Evolutionary conservation across 768 basidiomycete species (phyloP), one percentile per base, ranked within the genome.

Genomic region (Auriscalpium microsporum): DNA sequence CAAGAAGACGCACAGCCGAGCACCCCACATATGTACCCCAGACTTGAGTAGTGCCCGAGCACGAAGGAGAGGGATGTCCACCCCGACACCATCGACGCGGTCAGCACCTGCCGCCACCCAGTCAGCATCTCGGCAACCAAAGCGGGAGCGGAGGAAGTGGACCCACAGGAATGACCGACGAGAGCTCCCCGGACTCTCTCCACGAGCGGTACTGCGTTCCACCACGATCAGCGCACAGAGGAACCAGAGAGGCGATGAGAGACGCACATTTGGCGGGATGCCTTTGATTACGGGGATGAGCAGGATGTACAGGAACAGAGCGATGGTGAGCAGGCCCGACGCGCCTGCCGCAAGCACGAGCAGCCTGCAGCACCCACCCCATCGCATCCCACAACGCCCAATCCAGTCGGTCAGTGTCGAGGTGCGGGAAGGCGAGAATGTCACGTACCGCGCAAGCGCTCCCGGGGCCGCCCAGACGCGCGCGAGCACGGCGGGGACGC

Each of bases 241-340:
- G 13, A 40, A 13, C 46, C 21, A 11, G 17, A 6, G 21, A 47
- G 23, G 42, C 16, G 40, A 33, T 16, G 38, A 48, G 28, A 45
- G 33, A 76, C 83, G 62, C 65, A 90, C 87, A 63, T 90, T 78
- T 37, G 86, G 84, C 59, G 83, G 78, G 53, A 80, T 76, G 17
- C 85, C 86, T 55, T 78, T 77, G 34, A 85, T 71, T 73, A 82
- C 75, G n/a, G 84, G 86, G 33, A 84, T 71, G 50, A 83, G 65
- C 11, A 91, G 69, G 36, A 91, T 76, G 61, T 87, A 90, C 52
- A 88, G 65, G 68, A 90, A 89, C n/a, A 90, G 69, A 1, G 71
- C 64, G 50, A 91, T 65, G 10, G 87, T 89, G n/a, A 80, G 69
- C 13, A 76, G 64, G 10, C 81, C 84, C 36, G 82, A 74, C 19